Base-by-base conservation (phyloP, 257 asterid genomes). In the Solanum piurae region DNA sequence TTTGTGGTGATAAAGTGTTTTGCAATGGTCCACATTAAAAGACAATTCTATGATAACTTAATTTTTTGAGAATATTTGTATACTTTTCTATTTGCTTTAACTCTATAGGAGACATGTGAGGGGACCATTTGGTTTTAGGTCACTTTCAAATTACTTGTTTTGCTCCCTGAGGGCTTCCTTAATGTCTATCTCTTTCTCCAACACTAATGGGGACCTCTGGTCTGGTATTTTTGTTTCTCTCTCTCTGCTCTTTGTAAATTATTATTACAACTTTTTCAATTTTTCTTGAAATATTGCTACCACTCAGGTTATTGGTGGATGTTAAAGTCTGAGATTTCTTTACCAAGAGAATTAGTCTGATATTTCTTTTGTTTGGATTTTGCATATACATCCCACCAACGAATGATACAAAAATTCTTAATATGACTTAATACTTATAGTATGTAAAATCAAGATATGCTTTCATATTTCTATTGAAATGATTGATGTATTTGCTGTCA, bases 181-280 rank as follows among this genome's bases (percentile, higher is more conserved):
- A 49, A 89, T 89, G 93, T 88, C 91, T 75, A 75, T 86, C 91
- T 83, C 90, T 92, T 88, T 90, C 58, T 91, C 84, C 88, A 95
- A 94, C 98, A 95, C 9, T 12, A n/a, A 88, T 87, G 94, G 97
- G 97, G 96, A 92, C 97, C 97, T 90, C 20, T 94, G 98, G 98
- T 94, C 95, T 88, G 93, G 92, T 92, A 89, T 92, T 92, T 95
- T 91, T 91, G 96, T 92, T 90, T 83, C 87, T 90, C 93, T 89
- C 75, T 83, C 93, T 89, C 76, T 83, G 55, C 92, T 92, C 89
- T 89, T 86, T 84, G 44, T 79, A 25, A 87, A 93, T 87, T 89
- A 87, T 92, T 91, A 84, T 44, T 44, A 44, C 58, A 46, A 13
- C 18, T 87, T 90, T 71, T 87, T 79, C 87, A 87, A 90, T 89